phyloP scores from a whole-genome alignment of 2,329 filamentous ascomycete genomes.

The Lecanicillium sp. region DNA sequence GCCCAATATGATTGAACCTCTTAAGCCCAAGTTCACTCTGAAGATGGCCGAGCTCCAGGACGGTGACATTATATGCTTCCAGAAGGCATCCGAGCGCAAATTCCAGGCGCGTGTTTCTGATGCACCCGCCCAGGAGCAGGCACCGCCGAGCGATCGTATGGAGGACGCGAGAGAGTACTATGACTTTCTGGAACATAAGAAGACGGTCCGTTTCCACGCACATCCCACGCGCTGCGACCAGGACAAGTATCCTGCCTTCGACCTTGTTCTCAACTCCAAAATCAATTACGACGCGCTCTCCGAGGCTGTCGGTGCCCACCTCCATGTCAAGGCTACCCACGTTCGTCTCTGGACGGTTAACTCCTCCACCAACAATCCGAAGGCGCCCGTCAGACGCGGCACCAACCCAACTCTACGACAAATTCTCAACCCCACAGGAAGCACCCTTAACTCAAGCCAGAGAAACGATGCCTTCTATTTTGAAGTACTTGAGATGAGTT shows the following conservation, averaged over 20 bases:
- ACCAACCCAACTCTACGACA: constrained; percentile 64
- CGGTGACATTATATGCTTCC: constrained; percentile 94
- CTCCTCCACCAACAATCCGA: constrained; percentile 67
- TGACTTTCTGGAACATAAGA: constrained; percentile 83
- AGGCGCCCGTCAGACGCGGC: constrained; percentile 68
- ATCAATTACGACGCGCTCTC: constrained; percentile 85
- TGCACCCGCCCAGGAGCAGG: constrained; percentile 26
- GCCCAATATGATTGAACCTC: constrained; percentile 89
- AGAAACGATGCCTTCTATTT: constrained; percentile 78
- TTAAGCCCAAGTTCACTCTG: constrained; percentile 86
- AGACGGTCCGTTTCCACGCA: constrained; percentile 71
- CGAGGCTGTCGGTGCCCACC: constrained; percentile 71
- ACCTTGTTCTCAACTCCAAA: constrained; percentile 75
- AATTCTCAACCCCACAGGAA: constrained; percentile 71
- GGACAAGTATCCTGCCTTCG: constrained; percentile 60
- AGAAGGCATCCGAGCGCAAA: constrained; percentile 53
- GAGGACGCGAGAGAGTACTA: constrained; percentile 82
- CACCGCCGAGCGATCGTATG: constrained; percentile 41
- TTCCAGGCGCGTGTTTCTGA: constrained; percentile 26
- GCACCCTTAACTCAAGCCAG: constrained; percentile 64
- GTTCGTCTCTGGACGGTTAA: constrained; percentile 88
- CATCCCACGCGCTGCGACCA: constrained; percentile 52
- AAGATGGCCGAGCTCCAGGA: constrained; percentile 93
- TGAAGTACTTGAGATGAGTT: constrained; percentile 88
- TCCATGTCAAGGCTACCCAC: constrained; percentile 76